These are phyloP conservation scores for Coix lacrymajobi DNA, from an alignment of 176 grass and related monocot species.

Conservation along the genomic window DNA sequence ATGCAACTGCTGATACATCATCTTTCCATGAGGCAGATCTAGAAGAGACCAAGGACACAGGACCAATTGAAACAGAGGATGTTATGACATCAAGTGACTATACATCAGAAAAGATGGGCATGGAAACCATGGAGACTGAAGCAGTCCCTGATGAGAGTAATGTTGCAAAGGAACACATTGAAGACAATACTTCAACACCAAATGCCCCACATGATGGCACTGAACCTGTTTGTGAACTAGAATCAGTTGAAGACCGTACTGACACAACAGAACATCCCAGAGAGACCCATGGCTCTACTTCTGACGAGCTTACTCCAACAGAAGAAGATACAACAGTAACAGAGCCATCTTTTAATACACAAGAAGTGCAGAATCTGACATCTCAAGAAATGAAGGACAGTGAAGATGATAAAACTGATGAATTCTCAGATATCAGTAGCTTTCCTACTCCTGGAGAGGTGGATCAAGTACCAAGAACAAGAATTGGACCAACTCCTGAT, in stretches of 20 bases:
- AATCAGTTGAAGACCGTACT: conserved; percentile 21
- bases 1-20: conserved; percentile 1
- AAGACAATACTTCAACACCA: conserved; percentile 18
- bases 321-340: conserved; percentile 20
- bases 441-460: background rate
- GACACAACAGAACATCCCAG: conserved; percentile 12
- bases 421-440: background rate
- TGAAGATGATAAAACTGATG: background rate
- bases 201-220: conserved; percentile 4
- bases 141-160: background rate
- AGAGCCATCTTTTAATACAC: background rate
- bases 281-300: conserved; percentile 20
- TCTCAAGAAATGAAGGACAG: conserved; percentile 19
- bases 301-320: background rate
- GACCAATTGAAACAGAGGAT: conserved; percentile 17
- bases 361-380: conserved; percentile 6
- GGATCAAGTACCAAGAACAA: conserved; percentile 10
- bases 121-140: conserved; percentile 21
- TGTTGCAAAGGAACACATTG: background rate
- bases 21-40: background rate
- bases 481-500: background rate
- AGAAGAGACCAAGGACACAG: conserved; percentile 27
- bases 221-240: background rate
- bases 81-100: background rate
- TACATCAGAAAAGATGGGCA: background rate